Evolutionary conservation across 163 green algal genomes (phyloP), one percentile per base, ranked within the genome.

Genomic region (Chlamydomonas reinhardtii): DNA sequence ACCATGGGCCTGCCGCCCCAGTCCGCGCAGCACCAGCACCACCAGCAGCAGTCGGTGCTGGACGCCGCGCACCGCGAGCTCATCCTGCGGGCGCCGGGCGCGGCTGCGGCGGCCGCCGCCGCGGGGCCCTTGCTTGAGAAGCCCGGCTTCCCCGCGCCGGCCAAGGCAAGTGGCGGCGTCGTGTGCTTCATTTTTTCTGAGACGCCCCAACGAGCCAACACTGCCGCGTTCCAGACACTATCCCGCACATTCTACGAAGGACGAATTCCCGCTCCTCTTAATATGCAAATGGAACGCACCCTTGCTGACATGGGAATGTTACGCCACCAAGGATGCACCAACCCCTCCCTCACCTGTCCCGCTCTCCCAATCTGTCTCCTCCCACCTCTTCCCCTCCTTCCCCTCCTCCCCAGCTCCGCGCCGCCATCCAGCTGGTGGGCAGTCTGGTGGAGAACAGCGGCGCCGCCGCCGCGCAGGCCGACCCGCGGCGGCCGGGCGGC

Each of bases 351-450:
- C n/a, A n/a, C n/a, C n/a, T n/a, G n/a, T n/a, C n/a, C n/a, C n/a
- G n/a, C n/a, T n/a, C n/a, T n/a, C n/a, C n/a, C n/a, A n/a, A n/a
- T n/a, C 4, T 25, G 14, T 20, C 70, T 27, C 70, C 35, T 34
- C 9, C 22, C 20, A 43, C 1, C 12, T 3, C 37, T 32, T 24
- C 62, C 12, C 5, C 39, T 27, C 1, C 37, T 32, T 24, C 62
- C 12, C 5, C 39, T 14, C 39, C 5, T 11, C 34, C 35, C 16
- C 91, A 96, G 92, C 86, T 97, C 16, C 89, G 92, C 78, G 91
- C 92, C 11, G 93, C 96, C 75, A 90, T 98, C 8, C 90, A 92
- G 43, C 92, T 98, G 77, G 89, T 92, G 65, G 83, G 86, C 19
- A 90, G 77, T 0, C 90, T 97, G 75, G 84, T 96, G 74, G 66